Base-by-base conservation (phyloP, 495 filamentous ascomycete genomes). In the Aspergillus panamensis region DNA sequence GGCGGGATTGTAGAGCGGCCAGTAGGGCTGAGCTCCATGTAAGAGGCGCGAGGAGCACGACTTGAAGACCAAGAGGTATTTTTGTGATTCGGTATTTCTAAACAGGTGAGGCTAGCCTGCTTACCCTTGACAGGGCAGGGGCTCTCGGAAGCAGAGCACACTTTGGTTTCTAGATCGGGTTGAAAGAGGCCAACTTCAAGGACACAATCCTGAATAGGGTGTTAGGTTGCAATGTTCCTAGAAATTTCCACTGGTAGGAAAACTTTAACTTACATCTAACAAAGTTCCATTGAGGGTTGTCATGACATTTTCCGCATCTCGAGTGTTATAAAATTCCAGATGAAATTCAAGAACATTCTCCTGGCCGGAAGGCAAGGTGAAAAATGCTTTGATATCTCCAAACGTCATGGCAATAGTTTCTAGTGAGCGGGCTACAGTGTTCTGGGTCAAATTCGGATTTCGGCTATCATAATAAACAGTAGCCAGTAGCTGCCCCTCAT, bases 261-360 rank as follows among this genome's bases (percentile, higher is more conserved):
- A 43, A 12, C 10, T 7, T 35, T 39, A 57, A 58, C 82, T 73
- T 62, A 84, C 84, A 53, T 76, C 69, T 57, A 84, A 56, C 2
- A 72, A 69, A 20, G 69, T 61, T 19, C 77, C 75, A 62, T 82
- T 80, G 48, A 82, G 53, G 29, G 67, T 67, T 19, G 59, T 63
- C 56, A 75, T 58, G 35, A 69, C 70, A 51, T 73, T 70, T 30
- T 70, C 66, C 0, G 72, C 69, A 39, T 72, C 65, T 31, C 64
- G 66, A 33, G 66, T 69, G 45, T 88, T 81, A 47, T 71, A 80
- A 64, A 80, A 90, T 59, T 90, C 87, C 8, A 68, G 57, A 57
- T 70, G 71, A 60, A 70, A 77, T 13, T 71, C 60, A 17, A 62
- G 55, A 29, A 67, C 57, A 29, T 67, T 72, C 32, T 73, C 66